A percentile compares a stretch with the other conserved stretches of the same genome.
phyloP scores from a whole-genome alignment of 176 grass and related monocot species.

The Guadua angustifolia region DNA sequence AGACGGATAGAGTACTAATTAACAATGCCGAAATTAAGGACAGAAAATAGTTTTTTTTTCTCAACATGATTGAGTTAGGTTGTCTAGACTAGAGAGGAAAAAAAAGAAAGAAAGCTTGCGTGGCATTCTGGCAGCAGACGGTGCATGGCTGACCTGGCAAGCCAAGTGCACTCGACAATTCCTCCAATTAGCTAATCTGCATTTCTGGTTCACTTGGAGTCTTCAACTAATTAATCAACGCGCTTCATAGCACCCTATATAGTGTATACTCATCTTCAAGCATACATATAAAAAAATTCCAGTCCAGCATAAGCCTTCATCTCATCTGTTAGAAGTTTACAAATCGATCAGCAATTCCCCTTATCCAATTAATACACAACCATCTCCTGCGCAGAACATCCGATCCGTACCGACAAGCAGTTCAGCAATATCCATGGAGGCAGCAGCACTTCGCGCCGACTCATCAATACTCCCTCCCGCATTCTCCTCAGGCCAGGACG shows the following conservation, averaged over 20 bases:
- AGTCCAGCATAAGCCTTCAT: neutral
- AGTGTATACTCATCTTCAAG: neutral
- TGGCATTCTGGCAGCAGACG: neutral
- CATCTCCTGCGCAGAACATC: neutral
- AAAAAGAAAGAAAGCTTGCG: neutral
- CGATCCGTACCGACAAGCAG: neutral
- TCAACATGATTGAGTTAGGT: neutral
- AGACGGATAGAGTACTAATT: too few species aligned
- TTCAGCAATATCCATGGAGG: constrained; percentile 28
- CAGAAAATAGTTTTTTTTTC: too few species aligned
- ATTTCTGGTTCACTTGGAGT: neutral
- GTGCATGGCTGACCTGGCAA: constrained; percentile 25
- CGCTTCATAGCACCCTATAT: neutral
- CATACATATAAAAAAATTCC: neutral
- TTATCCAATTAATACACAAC: neutral
- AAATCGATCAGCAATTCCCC: neutral
- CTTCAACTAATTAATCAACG: constrained; percentile 29
- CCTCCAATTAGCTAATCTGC: neutral
- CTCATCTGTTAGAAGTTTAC: neutral
- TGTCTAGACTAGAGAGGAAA: neutral
- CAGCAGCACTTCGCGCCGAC: neutral
- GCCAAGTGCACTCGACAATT: neutral
- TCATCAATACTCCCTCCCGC: neutral
- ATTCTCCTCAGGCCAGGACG: neutral
- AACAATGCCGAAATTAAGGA: too few species aligned